phyloP scores from a whole-genome alignment of 2,329 filamentous ascomycete species.

The Venturia oleaginea region DNA sequence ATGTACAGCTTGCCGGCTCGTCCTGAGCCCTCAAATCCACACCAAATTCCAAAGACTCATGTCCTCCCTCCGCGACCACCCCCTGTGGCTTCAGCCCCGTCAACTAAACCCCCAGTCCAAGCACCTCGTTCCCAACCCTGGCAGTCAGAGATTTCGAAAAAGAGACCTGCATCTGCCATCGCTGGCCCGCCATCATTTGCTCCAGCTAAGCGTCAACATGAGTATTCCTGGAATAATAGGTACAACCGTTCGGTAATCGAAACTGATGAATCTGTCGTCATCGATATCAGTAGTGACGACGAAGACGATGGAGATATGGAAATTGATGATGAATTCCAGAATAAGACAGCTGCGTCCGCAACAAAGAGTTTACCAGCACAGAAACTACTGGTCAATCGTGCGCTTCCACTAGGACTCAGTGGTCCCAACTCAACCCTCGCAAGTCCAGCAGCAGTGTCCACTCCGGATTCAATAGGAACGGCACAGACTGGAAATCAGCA shows the following conservation, averaged over 20 bases:
- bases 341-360: neutral
- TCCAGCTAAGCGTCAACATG: constrained; percentile 6
- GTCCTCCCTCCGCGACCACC: neutral
- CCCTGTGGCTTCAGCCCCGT: neutral
- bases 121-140: neutral
- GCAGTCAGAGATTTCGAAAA: neutral
- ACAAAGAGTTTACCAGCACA: neutral
- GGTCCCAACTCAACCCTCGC: neutral
- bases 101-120: neutral
- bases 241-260: neutral
- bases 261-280: constrained; percentile 9
- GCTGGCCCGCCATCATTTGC: neutral
- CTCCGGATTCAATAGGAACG: neutral
- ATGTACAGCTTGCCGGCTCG: neutral
- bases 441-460: neutral
- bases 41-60: neutral
- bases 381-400: neutral
- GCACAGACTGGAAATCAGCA: neutral
- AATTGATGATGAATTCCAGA: neutral
- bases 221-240: neutral
- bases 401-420: neutral
- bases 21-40: neutral
- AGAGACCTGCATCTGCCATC: constrained; percentile 9
- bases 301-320: constrained; percentile 4
- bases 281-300: constrained; percentile 14